phyloP scores from a whole-genome alignment of 257 asterid genomes.

The Solanum ossicruentum region DNA sequence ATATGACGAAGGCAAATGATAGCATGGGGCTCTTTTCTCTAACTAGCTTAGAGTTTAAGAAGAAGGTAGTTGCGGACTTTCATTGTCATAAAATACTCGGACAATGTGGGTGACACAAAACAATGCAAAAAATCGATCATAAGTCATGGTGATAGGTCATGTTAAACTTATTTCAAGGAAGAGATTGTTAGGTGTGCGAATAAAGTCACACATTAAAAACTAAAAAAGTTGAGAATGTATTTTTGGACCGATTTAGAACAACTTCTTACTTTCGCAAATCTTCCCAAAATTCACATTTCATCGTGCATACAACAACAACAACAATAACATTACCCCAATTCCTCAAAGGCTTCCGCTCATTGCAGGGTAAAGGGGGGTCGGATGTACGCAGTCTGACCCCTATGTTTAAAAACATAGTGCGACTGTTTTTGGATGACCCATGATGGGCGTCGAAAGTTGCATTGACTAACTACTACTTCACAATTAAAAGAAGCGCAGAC shows the following conservation, averaged over 20 bases:
- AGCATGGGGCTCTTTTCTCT: background rate
- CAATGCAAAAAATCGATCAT: background rate
- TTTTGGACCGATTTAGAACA: background rate
- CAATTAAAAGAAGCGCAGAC: no score
- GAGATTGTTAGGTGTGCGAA: background rate
- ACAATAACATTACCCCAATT: no score
- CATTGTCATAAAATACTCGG: background rate
- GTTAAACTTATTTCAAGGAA: background rate
- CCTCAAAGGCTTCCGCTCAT: no score
- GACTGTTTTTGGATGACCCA: no score
- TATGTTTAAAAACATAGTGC: no score
- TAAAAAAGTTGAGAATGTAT: background rate
- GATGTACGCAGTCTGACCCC: no score
- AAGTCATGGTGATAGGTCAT: background rate
- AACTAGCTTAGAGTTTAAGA: background rate
- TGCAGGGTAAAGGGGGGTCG: no score
- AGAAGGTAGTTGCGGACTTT: background rate
- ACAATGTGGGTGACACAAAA: no score
- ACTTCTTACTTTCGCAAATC: background rate
- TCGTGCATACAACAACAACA: no score
- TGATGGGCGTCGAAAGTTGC: no score
- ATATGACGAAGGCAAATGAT: background rate
- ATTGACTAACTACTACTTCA: no score
- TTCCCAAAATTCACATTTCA: background rate
- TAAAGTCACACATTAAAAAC: background rate